A percentile compares a stretch with the other conserved stretches of the same genome.
Conservation (phyloP, 495 filamentous ascomycete genomes). For the Wilcoxina mikolae region DNA sequence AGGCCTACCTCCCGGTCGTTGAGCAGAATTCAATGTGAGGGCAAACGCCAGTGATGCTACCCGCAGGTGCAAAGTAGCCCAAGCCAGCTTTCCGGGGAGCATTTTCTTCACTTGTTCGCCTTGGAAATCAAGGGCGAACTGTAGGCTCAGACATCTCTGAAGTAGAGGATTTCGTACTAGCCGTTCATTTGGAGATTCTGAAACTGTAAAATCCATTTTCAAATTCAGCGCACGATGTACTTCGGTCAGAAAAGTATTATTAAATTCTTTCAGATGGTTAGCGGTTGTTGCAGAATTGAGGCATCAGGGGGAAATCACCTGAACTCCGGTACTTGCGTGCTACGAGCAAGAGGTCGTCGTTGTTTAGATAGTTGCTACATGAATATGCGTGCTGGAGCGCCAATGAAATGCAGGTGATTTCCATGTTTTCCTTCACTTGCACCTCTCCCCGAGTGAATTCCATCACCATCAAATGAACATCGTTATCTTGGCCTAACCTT, state of each 20-base stretch:
- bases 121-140: constrained; percentile 26
- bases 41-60: constrained; percentile 27
- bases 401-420: constrained; percentile 23
- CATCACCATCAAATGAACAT: constrained; percentile 21
- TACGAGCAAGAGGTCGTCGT: constrained; percentile 26
- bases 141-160: constrained; percentile 26
- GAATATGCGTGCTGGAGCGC: constrained; percentile 26
- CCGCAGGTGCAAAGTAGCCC: constrained; percentile 25
- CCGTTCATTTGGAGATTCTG: constrained; percentile 22
- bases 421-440: constrained; percentile 15
- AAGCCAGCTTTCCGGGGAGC: constrained; percentile 24
- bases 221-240: constrained; percentile 21
- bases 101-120: constrained; percentile 21
- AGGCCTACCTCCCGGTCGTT: constrained; percentile 9
- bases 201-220: constrained; percentile 26
- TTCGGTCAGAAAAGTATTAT: constrained; percentile 25
- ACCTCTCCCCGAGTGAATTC: constrained; percentile 16
- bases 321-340: constrained; percentile 22
- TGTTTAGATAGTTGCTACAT: constrained; percentile 27
- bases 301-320: no score
- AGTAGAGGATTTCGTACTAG: constrained; percentile 25
- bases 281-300: no score
- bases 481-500: constrained; percentile 15
- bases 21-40: constrained; percentile 24
- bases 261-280: constrained; percentile 10